phyloP scores from a whole-genome alignment of 2,329 filamentous ascomycete species.

The Aspergillus eucalypticola region DNA sequence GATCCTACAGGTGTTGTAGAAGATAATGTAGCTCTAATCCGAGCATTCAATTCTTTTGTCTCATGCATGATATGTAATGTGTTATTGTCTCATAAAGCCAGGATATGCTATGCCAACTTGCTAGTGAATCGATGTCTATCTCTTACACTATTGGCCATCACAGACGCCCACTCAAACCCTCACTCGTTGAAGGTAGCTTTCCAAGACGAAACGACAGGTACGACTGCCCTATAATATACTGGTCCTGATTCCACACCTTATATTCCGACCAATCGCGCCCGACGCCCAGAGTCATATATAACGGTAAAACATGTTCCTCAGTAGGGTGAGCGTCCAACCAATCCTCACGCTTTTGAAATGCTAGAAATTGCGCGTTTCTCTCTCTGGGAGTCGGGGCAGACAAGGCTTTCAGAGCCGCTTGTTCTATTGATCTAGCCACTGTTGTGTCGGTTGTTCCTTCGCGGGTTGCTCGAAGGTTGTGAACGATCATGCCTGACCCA shows the following conservation, averaged over 20 bases:
- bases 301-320: conserved; percentile 2
- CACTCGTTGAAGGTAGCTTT: background rate
- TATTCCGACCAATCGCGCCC: background rate
- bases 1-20: too few relatives aligned
- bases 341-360: background rate
- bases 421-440: background rate
- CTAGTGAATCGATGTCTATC: too few relatives aligned
- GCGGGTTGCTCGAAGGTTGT: conserved; percentile 1
- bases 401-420: background rate
- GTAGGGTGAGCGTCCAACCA: background rate
- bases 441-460: background rate
- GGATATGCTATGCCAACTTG: too few relatives aligned
- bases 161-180: background rate
- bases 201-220: conserved; percentile 23
- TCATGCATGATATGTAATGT: too few relatives aligned
- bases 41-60: too few relatives aligned
- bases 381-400: background rate
- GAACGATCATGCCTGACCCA: conserved; percentile 2
- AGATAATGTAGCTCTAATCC: too few relatives aligned
- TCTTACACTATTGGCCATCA: background rate
- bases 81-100: too few relatives aligned
- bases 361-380: background rate
- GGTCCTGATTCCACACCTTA: conserved; percentile 24
- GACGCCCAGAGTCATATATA: background rate
- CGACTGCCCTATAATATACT: conserved; percentile 30